These are phyloP conservation scores for Nakazawaea laoshanensis DNA, from an alignment of 805 yeast species.

Conservation along the genomic window DNA sequence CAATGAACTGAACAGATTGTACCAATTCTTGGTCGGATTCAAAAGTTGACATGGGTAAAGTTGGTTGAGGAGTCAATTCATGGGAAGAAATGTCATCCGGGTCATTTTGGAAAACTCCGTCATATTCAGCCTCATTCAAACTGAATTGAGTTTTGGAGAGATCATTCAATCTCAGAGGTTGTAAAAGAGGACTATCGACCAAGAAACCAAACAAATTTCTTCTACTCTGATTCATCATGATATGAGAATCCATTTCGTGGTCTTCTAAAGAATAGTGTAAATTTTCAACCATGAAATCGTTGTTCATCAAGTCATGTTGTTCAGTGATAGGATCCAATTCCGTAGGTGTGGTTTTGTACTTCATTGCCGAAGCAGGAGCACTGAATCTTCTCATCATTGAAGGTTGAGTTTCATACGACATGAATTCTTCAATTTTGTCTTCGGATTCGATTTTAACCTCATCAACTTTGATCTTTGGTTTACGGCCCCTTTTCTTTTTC, in stretches of 20 bases:
- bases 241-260: neutral
- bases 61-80: too few relatives aligned
- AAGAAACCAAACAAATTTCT: slow-evolving; percentile 6
- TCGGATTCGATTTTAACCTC: too few relatives aligned
- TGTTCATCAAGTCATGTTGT: neutral
- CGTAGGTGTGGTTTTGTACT: neutral
- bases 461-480: slow-evolving; percentile 1
- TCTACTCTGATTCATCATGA: neutral
- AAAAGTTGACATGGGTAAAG: too few relatives aligned
- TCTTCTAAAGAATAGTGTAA: slow-evolving; percentile 10
- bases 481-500: slow-evolving; percentile 8
- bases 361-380: neutral
- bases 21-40: too few relatives aligned
- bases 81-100: too few relatives aligned
- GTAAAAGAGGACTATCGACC: slow-evolving; percentile 8
- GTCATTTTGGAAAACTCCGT: too few relatives aligned
- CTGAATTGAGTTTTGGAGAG: slow-evolving; percentile 2
- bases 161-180: slow-evolving; percentile 3
- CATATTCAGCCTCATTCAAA: too few relatives aligned
- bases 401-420: neutral
- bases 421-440: neutral
- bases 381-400: slow-evolving; percentile 5
- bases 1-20: too few relatives aligned
- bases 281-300: neutral
- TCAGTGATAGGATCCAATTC: slow-evolving; percentile 4